These are phyloP conservation scores for Plasmodium adleri DNA, from an alignment of 169 alveolate genomes.

Conservation along the genomic window DNA sequence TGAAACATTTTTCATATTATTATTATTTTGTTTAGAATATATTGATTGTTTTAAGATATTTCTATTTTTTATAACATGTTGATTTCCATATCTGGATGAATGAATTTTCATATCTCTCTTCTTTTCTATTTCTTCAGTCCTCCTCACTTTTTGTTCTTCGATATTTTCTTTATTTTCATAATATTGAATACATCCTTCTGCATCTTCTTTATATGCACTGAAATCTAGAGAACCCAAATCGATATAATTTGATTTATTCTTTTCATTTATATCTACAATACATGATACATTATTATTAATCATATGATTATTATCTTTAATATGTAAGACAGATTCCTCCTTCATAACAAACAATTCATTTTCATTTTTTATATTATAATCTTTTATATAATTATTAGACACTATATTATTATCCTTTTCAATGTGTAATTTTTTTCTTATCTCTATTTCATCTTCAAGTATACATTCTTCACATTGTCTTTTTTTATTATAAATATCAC, in stretches of 20 bases:
- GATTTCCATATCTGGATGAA: not conserved
- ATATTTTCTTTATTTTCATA: conserved; percentile 21
- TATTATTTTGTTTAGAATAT: conserved; percentile 28
- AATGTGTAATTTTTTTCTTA: conserved; percentile 33
- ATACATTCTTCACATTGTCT: conserved; percentile 9
- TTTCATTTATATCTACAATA: conserved; percentile 4
- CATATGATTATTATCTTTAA: not conserved
- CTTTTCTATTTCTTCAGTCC: conserved; percentile 1
- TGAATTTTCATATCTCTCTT: conserved; percentile 3
- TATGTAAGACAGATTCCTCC: not conserved
- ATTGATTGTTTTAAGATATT: conserved; percentile 21
- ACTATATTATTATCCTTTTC: not conserved
- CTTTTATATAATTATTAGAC: conserved; percentile 1
- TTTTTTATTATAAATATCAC: conserved; percentile 15
- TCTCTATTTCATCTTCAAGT: conserved; percentile 44
- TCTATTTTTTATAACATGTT: conserved; percentile 20
- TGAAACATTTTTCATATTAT: not conserved
- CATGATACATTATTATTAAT: not conserved
- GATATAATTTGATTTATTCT: conserved; percentile 55
- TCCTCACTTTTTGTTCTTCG: not conserved
- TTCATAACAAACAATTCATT: not conserved
- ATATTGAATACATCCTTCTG: conserved; percentile 61
- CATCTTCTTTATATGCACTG: conserved; percentile 75
- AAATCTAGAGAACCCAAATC: conserved; percentile 68
- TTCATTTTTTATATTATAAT: conserved; percentile 1